Evolutionary conservation across 2,329 filamentous ascomycete species (phyloP).

Genomic region (Colletotrichum shisoi): DNA sequence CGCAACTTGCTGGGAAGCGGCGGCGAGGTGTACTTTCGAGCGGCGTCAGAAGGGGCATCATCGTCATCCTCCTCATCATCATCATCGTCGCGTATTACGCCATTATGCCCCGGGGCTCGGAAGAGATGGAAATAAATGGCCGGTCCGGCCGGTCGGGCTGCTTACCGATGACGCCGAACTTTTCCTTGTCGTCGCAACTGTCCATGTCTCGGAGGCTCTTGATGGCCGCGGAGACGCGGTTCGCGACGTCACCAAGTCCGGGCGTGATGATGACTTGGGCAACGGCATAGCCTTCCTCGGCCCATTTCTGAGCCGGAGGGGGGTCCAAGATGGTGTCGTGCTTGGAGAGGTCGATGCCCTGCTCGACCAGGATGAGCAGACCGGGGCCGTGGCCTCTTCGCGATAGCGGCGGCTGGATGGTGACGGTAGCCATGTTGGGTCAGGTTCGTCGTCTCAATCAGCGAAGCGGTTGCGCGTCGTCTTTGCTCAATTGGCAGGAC

Average conservation of each 20-base stretch:
- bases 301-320: slow-evolving; percentile 72
- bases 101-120: not conserved
- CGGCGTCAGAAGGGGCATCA: not conserved
- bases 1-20: not conserved
- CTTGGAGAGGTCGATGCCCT: slow-evolving; percentile 26
- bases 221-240: slow-evolving; percentile 17
- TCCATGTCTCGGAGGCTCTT: slow-evolving; percentile 18
- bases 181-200: slow-evolving; percentile 45
- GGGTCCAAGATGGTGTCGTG: slow-evolving; percentile 41
- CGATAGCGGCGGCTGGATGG: slow-evolving; percentile 44
- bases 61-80: too few species aligned
- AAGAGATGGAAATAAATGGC: not conserved
- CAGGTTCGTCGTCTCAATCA: not conserved
- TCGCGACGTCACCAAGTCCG: not conserved
- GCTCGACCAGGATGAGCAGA: slow-evolving; percentile 44
- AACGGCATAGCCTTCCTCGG: slow-evolving; percentile 73
- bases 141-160: not conserved
- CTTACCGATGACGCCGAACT: slow-evolving; percentile 34
- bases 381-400: slow-evolving; percentile 48
- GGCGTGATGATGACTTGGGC: slow-evolving; percentile 55
- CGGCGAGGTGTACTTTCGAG: slow-evolving; percentile 7
- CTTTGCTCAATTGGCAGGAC: too few species aligned
- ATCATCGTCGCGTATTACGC: too few species aligned
- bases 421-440: slow-evolving; percentile 20
- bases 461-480: not conserved